Conservation (phyloP, 2,329 filamentous ascomycete species). For the Kalmusia sp. region DNA sequence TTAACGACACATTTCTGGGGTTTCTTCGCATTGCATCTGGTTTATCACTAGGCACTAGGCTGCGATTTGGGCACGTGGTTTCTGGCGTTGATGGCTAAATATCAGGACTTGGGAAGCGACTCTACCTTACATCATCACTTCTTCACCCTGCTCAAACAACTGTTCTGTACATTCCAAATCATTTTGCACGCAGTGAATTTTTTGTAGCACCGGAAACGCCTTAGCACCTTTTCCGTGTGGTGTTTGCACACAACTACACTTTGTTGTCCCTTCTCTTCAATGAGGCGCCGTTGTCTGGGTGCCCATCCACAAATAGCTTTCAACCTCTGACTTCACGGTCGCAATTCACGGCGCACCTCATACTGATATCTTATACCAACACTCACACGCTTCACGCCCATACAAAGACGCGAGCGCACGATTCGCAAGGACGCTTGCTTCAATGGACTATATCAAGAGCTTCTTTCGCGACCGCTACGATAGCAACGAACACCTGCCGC, state of each 20-base stretch:
- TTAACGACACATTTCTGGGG: neutral
- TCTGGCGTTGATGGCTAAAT: neutral
- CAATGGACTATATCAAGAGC: neutral
- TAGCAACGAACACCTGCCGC: neutral
- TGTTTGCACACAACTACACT: neutral
- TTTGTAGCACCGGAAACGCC: neutral
- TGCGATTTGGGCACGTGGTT: neutral
- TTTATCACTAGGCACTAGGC: neutral
- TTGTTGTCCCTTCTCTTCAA: neutral
- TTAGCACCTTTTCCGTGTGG: neutral
- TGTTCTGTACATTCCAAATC: neutral
- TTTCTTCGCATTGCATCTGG: neutral
- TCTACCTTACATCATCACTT: neutral
- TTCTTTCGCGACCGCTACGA: neutral
- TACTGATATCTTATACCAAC: neutral
- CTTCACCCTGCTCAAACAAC: slow-evolving; percentile 1
- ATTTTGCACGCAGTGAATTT: neutral
- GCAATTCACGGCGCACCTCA: neutral
- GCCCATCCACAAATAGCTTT: neutral
- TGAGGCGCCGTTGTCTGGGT: neutral
- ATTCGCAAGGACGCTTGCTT: neutral
- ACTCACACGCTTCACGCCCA: neutral
- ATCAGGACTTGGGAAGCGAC: neutral
- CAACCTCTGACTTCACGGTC: neutral
- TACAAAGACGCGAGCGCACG: no score